Conservation (phyloP, 2,329 filamentous ascomycete species). For the Drechslera avenae region DNA sequence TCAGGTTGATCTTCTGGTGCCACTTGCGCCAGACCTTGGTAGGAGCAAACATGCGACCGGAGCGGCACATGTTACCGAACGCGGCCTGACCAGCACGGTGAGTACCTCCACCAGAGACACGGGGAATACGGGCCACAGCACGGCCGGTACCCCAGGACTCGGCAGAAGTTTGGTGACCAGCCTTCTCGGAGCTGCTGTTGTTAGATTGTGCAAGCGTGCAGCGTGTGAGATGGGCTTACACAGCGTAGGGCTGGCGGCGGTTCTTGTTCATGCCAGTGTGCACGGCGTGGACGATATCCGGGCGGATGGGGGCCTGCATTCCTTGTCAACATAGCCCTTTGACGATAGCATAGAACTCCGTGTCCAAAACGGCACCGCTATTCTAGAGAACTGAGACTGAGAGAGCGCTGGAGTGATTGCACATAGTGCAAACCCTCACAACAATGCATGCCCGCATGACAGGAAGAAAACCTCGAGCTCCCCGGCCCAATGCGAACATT, state of each 20-base stretch:
- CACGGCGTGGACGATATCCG: conserved; percentile 98
- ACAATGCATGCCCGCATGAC: neutral
- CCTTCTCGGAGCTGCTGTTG: conserved; percentile 75
- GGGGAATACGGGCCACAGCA: conserved; percentile 99
- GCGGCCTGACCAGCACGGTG: conserved; percentile 99
- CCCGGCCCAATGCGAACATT: neutral
- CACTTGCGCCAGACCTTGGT: conserved; percentile 99
- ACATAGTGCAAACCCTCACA: conserved; percentile 7
- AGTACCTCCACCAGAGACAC: conserved; percentile 99
- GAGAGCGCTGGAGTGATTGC: neutral
- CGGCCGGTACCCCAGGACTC: conserved; percentile 99
- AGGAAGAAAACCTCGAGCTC: conserved; percentile 4
- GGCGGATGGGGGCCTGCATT: conserved; percentile 79
- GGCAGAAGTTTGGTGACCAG: conserved; percentile 99
- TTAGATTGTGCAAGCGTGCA: conserved; percentile 21
- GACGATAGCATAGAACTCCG: neutral
- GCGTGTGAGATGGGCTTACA: conserved; percentile 61
- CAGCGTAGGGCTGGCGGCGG: conserved; percentile 98
- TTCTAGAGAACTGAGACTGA: neutral
- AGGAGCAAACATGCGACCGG: conserved; percentile 99
- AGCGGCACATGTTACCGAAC: conserved; percentile 99
- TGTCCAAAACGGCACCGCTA: too few relatives aligned
- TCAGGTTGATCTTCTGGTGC: conserved; percentile 99
- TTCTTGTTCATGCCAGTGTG: conserved; percentile 99
- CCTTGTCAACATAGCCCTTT: conserved; percentile 14